These are phyloP conservation scores for Parastagonospora avenae DNA, from an alignment of 2,329 filamentous ascomycete species.

Conservation along the genomic window DNA sequence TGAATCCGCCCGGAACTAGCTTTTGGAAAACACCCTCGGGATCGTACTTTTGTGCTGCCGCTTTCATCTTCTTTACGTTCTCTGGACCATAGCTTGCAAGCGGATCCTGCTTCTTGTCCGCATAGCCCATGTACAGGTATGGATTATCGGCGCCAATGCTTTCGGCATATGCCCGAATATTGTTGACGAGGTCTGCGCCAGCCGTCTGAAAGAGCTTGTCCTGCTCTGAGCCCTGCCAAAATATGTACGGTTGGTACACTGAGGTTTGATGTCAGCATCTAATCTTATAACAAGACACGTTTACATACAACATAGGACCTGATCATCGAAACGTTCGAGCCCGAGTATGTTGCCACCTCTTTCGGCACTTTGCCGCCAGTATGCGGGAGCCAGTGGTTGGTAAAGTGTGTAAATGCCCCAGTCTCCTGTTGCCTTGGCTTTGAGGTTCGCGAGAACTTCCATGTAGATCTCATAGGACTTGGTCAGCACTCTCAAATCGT, in stretches of 20 bases:
- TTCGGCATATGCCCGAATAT: conserved; percentile 20
- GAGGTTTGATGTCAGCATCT: background rate
- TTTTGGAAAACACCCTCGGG: conserved; percentile 30
- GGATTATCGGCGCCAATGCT: conserved; percentile 28
- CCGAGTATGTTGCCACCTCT: conserved; percentile 51
- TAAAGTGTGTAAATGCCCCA: conserved; percentile 42
- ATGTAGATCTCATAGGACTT: conserved; percentile 49
- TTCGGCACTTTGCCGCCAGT: conserved; percentile 38
- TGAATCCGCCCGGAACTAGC: conserved; percentile 33
- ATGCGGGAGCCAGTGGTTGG: conserved; percentile 49
- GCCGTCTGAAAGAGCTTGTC: conserved; percentile 24
- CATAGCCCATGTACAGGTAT: conserved; percentile 44
- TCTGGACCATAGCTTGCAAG: conserved; percentile 26
- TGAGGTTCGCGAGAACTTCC: conserved; percentile 43
- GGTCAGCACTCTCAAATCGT: conserved; percentile 43
- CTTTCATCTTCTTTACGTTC: conserved; percentile 26
- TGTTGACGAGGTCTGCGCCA: conserved; percentile 18
- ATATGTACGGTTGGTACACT: conserved; percentile 29
- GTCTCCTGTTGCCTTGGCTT: conserved; percentile 33
- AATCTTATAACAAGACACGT: background rate
- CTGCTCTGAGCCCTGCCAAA: conserved; percentile 26
- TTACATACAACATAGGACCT: conserved; percentile 24
- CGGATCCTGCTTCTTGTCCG: conserved; percentile 23
- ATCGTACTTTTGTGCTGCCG: conserved; percentile 26
- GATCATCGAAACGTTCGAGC: conserved; percentile 31